These are phyloP conservation scores for Chaetomium fimeti DNA, from an alignment of 495 filamentous ascomycete genomes.

Conservation along the genomic window DNA sequence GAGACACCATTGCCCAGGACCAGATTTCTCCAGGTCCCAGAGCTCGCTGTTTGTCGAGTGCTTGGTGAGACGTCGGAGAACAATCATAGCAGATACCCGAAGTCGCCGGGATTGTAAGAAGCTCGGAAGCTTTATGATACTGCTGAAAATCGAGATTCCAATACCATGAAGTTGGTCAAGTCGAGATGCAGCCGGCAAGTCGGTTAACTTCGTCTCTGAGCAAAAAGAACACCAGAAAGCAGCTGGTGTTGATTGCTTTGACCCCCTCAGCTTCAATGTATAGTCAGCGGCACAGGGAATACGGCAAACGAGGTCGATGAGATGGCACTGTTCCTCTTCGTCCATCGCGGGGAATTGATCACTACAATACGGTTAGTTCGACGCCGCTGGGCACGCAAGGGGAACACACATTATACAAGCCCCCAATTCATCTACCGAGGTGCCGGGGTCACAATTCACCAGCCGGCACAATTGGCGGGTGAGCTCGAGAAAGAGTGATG, in stretches of 20 bases:
- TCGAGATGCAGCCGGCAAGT: background rate
- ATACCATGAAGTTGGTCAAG: conserved; percentile 20
- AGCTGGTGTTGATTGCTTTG: background rate
- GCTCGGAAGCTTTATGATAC: conserved; percentile 54
- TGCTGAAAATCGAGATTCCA: conserved; percentile 53
- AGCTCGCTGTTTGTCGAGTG: conserved; percentile 58
- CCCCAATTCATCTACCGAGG: conserved; percentile 24
- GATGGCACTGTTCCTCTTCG: conserved; percentile 34
- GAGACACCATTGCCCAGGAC: conserved; percentile 75
- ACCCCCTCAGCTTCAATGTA: conserved; percentile 26
- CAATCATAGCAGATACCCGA: conserved; percentile 70
- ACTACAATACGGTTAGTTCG: conserved; percentile 23
- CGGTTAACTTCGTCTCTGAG: conserved; percentile 12
- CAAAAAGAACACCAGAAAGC: conserved; percentile 30
- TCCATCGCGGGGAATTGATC: conserved; percentile 31
- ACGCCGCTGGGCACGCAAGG: background rate
- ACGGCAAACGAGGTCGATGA: conserved; percentile 39
- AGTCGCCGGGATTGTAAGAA: conserved; percentile 60
- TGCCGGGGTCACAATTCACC: conserved; percentile 22
- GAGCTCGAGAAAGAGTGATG: conserved; percentile 19
- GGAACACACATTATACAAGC: conserved; percentile 33
- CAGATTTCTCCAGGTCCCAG: conserved; percentile 63
- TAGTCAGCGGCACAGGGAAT: conserved; percentile 40
- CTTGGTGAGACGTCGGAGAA: conserved; percentile 62
- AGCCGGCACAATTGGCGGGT: conserved; percentile 27